Conservation (phyloP, 257 asterid genomes). For the Solanum gandarillasii region DNA sequence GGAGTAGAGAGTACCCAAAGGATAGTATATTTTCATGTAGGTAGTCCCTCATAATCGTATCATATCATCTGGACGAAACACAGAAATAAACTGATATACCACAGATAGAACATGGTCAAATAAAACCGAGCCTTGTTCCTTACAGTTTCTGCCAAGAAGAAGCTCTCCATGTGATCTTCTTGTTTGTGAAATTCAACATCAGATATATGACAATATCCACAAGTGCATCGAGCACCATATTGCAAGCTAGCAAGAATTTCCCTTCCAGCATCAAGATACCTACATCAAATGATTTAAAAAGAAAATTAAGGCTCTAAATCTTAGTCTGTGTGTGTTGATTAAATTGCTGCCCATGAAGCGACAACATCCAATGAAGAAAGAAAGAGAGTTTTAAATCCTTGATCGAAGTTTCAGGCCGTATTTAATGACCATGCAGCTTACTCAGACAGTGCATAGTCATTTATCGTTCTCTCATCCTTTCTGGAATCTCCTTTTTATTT, state of each 20-base stretch:
- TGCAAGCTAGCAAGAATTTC: conserved; percentile 96
- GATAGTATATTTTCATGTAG: neutral
- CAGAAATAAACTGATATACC: neutral
- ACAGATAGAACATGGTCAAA: neutral
- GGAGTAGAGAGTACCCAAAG: neutral
- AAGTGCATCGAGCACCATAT: conserved; percentile 81
- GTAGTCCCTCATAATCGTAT: neutral
- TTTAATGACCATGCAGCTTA: neutral
- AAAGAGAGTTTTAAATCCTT: neutral
- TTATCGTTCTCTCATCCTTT: neutral
- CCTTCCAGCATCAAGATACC: conserved; percentile 94
- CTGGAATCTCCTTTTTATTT: neutral
- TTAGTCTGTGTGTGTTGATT: neutral
- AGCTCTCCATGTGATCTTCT: conserved; percentile 99
- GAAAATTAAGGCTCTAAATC: neutral
- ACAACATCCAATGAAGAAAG: neutral
- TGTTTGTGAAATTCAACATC: conserved; percentile 91
- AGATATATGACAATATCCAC: conserved; percentile 97
- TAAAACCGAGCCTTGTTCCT: conserved; percentile 1
- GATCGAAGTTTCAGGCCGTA: neutral
- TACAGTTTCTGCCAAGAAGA: conserved; percentile 97
- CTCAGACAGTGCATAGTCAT: neutral
- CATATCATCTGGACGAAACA: neutral
- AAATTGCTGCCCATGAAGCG: neutral
- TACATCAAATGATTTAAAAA: conserved; percentile 9